These are phyloP conservation scores for Blastobotrys buckinghamii DNA, from an alignment of 1,139 yeast species.

Conservation along the genomic window DNA sequence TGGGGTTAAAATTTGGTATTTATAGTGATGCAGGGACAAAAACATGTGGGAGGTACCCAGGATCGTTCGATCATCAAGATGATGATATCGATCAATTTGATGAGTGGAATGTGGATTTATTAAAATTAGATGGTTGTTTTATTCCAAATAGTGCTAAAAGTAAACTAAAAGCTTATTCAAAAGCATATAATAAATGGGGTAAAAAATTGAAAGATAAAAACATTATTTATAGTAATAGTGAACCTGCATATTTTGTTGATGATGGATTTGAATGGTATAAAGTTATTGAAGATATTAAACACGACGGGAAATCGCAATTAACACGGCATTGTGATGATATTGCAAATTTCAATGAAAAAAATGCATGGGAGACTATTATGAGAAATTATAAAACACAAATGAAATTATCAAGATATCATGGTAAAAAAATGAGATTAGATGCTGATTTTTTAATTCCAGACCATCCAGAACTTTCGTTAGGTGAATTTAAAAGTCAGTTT, in stretches of 20 bases:
- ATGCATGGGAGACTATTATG: slow-evolving; percentile 9
- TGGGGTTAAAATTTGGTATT: slow-evolving; percentile 31
- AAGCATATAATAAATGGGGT: slow-evolving; percentile 8
- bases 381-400: slow-evolving; percentile 5
- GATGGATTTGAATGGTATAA: slow-evolving; percentile 6
- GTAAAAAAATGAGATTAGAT: slow-evolving; percentile 4
- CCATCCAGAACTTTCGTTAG: slow-evolving; percentile 5
- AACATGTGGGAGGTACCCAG: slow-evolving; percentile 32
- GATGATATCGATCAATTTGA: slow-evolving; percentile 20
- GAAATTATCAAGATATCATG: slow-evolving; percentile 9
- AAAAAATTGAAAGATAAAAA: neutral
- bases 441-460: slow-evolving; percentile 12
- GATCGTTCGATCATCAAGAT: slow-evolving; percentile 29
- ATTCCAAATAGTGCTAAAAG: neutral
- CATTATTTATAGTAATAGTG: slow-evolving; percentile 9
- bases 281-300: slow-evolving; percentile 8
- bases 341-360: neutral
- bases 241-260: slow-evolving; percentile 10
- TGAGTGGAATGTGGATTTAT: slow-evolving; percentile 26
- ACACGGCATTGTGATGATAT: slow-evolving; percentile 11
- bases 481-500: slow-evolving; percentile 8
- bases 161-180: neutral
- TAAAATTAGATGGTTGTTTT: slow-evolving; percentile 28
- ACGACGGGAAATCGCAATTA: slow-evolving; percentile 6
- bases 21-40: slow-evolving; percentile 30